A percentile compares a stretch with the other conserved stretches of the same genome.
Evolutionary conservation across 1,139 yeast species (phyloP).

Genomic region (Scheffersomyces parashehatae): DNA sequence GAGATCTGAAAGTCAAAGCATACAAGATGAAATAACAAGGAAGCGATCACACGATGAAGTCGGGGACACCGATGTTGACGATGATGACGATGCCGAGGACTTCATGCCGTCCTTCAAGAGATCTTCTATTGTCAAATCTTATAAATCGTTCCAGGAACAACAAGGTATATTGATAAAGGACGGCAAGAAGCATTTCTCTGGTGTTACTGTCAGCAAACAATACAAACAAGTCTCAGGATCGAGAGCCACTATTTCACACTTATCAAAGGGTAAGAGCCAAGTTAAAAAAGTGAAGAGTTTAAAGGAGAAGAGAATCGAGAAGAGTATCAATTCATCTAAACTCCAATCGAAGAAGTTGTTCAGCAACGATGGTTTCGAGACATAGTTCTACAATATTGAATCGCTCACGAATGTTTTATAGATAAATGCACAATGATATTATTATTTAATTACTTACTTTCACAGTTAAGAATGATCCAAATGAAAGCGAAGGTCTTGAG

Average conservation of each 20-base stretch:
- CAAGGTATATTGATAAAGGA: constrained; percentile 38
- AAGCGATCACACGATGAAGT: constrained; percentile 16
- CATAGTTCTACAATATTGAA: constrained; percentile 3
- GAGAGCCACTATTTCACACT: constrained; percentile 58
- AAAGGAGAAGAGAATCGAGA: constrained; percentile 31
- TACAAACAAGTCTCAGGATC: constrained; percentile 59
- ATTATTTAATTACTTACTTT: too few relatives aligned
- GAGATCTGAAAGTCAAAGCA: constrained; percentile 19
- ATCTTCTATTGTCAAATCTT: constrained; percentile 52
- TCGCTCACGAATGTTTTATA: neutral
- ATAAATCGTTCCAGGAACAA: constrained; percentile 39
- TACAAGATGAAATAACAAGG: constrained; percentile 7
- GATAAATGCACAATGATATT: constrained; percentile 6
- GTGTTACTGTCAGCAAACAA: constrained; percentile 57
- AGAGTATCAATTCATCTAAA: constrained; percentile 22
- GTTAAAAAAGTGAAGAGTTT: constrained; percentile 24
- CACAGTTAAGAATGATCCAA: too few relatives aligned
- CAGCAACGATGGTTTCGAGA: constrained; percentile 23
- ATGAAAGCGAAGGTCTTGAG: too few relatives aligned
- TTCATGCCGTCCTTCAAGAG: constrained; percentile 41
- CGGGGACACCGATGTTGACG: constrained; percentile 20
- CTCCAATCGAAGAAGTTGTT: constrained; percentile 16
- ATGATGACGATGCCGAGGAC: constrained; percentile 35
- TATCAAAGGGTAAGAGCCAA: constrained; percentile 36
- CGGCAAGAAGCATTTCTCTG: constrained; percentile 43